These are phyloP conservation scores for Penicillium sp. DNA, from an alignment of 2,329 filamentous ascomycete genomes.

Conservation along the genomic window DNA sequence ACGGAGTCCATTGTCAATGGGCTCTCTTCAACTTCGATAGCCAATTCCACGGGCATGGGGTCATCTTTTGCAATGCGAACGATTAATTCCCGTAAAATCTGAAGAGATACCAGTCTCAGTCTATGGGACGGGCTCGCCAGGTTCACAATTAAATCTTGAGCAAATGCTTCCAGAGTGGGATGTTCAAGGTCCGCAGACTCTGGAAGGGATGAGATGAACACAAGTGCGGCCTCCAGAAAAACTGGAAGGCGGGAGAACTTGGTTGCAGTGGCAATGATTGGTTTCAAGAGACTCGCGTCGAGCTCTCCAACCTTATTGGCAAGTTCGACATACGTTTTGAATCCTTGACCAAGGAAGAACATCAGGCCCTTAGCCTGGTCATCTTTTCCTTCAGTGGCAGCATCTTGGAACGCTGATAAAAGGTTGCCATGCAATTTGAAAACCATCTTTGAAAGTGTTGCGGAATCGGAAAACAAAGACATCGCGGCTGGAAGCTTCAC, in stretches of 20 bases:
- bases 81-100: constrained; percentile 65
- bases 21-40: constrained; percentile 77
- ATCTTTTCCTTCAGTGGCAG: constrained; percentile 62
- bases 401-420: constrained; percentile 61
- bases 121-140: constrained; percentile 73
- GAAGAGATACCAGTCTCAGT: constrained; percentile 70
- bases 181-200: constrained; percentile 44
- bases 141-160: constrained; percentile 67
- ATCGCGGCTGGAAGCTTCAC: constrained; percentile 63
- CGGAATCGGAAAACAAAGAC: constrained; percentile 58
- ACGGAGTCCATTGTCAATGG: constrained; percentile 73
- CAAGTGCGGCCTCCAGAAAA: constrained; percentile 64
- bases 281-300: constrained; percentile 62
- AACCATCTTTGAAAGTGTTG: constrained; percentile 64
- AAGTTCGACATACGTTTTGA: constrained; percentile 69
- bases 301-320: constrained; percentile 58
- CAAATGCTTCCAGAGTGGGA: constrained; percentile 60
- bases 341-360: constrained; percentile 73
- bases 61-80: constrained; percentile 49
- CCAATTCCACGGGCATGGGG: constrained; percentile 51
- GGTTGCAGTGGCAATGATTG: constrained; percentile 65
- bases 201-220: constrained; percentile 44
- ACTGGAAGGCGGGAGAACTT: constrained; percentile 64
- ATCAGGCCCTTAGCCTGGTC: constrained; percentile 14
- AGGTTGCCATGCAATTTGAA: constrained; percentile 66